Conservation (phyloP, 352 stramenopile genomes). For the Globisporangium nunn region DNA sequence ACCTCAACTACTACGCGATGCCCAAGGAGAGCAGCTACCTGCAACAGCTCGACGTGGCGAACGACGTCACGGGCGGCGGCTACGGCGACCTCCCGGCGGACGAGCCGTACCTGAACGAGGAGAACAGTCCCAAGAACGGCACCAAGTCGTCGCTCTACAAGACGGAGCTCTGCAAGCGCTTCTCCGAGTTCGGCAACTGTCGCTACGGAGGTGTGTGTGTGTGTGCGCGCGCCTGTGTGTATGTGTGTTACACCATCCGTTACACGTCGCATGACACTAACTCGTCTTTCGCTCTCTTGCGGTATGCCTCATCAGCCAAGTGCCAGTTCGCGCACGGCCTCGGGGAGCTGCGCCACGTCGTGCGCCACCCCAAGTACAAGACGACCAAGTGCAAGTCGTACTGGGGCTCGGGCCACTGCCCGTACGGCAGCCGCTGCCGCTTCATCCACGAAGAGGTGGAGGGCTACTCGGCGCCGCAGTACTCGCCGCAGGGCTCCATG, state of each 20-base stretch:
- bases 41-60: slow-evolving; percentile 47
- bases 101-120: slow-evolving; percentile 66
- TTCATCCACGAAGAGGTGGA: slow-evolving; percentile 86
- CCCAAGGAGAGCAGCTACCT: slow-evolving; percentile 57
- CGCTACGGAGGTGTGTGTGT: slow-evolving; percentile 60
- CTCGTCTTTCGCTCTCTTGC: not conserved
- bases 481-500: slow-evolving; percentile 34
- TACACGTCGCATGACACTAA: not conserved
- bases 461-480: slow-evolving; percentile 47
- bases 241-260: slow-evolving; percentile 2
- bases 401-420: slow-evolving; percentile 83
- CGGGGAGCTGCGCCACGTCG: slow-evolving; percentile 71
- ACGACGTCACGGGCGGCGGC: slow-evolving; percentile 21
- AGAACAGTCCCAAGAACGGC: slow-evolving; percentile 79
- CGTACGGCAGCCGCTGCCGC: slow-evolving; percentile 79
- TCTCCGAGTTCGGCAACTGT: slow-evolving; percentile 82
- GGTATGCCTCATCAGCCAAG: slow-evolving; percentile 38
- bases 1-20: slow-evolving; percentile 80
- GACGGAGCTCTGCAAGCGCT: slow-evolving; percentile 85
- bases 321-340: slow-evolving; percentile 84
- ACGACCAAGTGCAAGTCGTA: slow-evolving; percentile 91
- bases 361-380: slow-evolving; percentile 88
- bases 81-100: slow-evolving; percentile 37
- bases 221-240: not conserved
- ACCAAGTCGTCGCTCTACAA: slow-evolving; percentile 86